A percentile compares a stretch with the other conserved stretches of the same genome.
These are phyloP conservation scores for Exophiala alcalophila DNA, from an alignment of 2,329 filamentous ascomycete species.

Conservation along the genomic window DNA sequence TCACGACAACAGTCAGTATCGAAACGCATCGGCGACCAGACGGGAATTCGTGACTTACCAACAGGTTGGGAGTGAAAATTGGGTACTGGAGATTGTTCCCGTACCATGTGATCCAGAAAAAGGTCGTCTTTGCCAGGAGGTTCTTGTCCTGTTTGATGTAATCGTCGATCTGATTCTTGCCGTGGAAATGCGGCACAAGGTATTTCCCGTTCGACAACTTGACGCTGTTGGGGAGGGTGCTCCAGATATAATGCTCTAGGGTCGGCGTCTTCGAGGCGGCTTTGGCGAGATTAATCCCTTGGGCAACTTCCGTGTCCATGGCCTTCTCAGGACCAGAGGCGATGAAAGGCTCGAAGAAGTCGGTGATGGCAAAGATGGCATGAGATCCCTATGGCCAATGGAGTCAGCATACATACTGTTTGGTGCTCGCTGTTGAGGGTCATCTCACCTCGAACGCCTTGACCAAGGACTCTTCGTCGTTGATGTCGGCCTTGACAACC, in stretches of 20 bases:
- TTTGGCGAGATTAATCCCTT: slow-evolving; percentile 44
- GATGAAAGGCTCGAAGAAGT: slow-evolving; percentile 42
- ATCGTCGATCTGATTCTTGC: slow-evolving; percentile 42
- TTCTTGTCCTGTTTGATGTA: slow-evolving; percentile 39
- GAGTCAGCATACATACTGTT: background rate
- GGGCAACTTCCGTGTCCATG: slow-evolving; percentile 39
- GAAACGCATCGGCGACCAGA: background rate
- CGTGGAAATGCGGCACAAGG: slow-evolving; percentile 44
- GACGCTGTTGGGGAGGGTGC: slow-evolving; percentile 41
- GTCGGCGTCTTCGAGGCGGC: slow-evolving; percentile 40
- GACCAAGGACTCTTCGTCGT: slow-evolving; percentile 17
- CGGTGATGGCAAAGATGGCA: slow-evolving; percentile 41
- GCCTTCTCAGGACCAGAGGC: slow-evolving; percentile 34
- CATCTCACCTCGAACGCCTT: slow-evolving; percentile 16
- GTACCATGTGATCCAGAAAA: slow-evolving; percentile 40
- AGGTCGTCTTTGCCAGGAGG: slow-evolving; percentile 42
- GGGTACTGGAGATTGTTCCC: slow-evolving; percentile 35
- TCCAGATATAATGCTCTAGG: slow-evolving; percentile 48
- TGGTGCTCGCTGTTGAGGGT: background rate
- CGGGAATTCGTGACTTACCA: slow-evolving; percentile 23
- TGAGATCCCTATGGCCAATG: slow-evolving; percentile 6
- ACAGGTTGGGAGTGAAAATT: slow-evolving; percentile 31
- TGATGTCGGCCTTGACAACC: slow-evolving; percentile 20
- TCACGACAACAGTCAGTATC: slow-evolving; percentile 1
- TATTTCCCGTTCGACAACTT: slow-evolving; percentile 36